Evolutionary conservation across 306 rosid species (phyloP), one percentile per base, ranked within the genome.

Genomic region (Cicer yamashitae): DNA sequence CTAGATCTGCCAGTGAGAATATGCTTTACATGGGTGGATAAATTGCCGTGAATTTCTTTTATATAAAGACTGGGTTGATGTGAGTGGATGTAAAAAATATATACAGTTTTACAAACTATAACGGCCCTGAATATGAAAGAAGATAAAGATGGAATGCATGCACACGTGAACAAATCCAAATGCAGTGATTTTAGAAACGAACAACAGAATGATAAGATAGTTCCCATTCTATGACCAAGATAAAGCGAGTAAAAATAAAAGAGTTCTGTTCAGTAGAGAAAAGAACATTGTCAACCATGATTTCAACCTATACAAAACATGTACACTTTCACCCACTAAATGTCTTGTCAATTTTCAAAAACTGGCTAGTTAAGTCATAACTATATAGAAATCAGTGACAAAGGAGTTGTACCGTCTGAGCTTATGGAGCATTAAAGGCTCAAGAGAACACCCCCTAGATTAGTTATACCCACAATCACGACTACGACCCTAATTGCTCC

Each of bases 21-120:
- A 25, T 25, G 34, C 4, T 25, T 25, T 25, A 25, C 34, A 68
- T 43, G 72, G 54, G 18, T 59, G 22, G 51, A 51, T 48, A 48
- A 22, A 38, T n/a, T 48, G 41, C 2, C 12, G 1, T 30, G 25
- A 59, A 22, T 11, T 22, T 63, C 10, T 15, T 15, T 11, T 9
- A 61, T 51, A 22, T 8, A 47, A n/a, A 66, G 39, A 15, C 15
- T 46, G 2, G 58, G 34, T 25, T 30, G 40, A 50, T 30, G 44
- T 40, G 57, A 71, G 70, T 51, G 41, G 51, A 15, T 71, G 73
- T 79, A 62, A 8, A 71, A 52, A 62, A 74, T 18, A 70, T 48
- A 9, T 13, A 59, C 14, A 22, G 39, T 10, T 56, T 20, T 56
- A 74, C 71, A 50, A 56, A 37, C 43, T 57, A 67, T 18, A 15